These are phyloP conservation scores for Lathyrus oleraceus DNA, from an alignment of 306 rosid genomes.

Conservation along the genomic window DNA sequence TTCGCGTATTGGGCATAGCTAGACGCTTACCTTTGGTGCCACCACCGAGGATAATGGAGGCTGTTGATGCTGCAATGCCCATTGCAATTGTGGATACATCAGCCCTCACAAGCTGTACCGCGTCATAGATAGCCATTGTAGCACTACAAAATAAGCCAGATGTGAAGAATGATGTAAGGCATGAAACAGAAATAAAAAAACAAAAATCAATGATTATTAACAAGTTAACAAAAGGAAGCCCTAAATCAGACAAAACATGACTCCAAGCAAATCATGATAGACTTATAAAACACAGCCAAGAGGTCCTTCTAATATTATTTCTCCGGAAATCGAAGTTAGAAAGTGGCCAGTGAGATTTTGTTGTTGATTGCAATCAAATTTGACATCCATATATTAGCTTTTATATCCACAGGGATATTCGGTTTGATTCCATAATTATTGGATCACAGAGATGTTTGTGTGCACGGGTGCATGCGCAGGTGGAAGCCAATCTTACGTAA, in stretches of 20 bases:
- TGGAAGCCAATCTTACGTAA: background rate
- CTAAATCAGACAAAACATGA: too few relatives aligned
- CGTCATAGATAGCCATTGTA: constrained; percentile 91
- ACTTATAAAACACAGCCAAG: too few relatives aligned
- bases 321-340: too few relatives aligned
- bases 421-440: background rate
- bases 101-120: constrained; percentile 93
- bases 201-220: background rate
- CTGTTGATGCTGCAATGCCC: constrained; percentile 91
- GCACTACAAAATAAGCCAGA: constrained; percentile 63
- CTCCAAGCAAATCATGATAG: too few relatives aligned
- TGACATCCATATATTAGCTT: background rate
- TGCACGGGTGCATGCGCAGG: background rate
- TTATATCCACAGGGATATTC: background rate
- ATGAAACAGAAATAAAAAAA: constrained; percentile 18
- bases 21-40: constrained; percentile 97
- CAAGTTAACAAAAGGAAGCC: too few relatives aligned
- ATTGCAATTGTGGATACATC: constrained; percentile 92
- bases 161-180: background rate
- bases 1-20: constrained; percentile 93
- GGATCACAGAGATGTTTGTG: constrained; percentile 1
- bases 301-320: too few relatives aligned
- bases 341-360: background rate
- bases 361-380: background rate
- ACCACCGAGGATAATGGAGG: constrained; percentile 87